A percentile compares a stretch with the other conserved stretches of the same genome.
These are phyloP conservation scores for Clathrus columnatus DNA, from an alignment of 768 basidiomycete genomes.

Conservation along the genomic window DNA sequence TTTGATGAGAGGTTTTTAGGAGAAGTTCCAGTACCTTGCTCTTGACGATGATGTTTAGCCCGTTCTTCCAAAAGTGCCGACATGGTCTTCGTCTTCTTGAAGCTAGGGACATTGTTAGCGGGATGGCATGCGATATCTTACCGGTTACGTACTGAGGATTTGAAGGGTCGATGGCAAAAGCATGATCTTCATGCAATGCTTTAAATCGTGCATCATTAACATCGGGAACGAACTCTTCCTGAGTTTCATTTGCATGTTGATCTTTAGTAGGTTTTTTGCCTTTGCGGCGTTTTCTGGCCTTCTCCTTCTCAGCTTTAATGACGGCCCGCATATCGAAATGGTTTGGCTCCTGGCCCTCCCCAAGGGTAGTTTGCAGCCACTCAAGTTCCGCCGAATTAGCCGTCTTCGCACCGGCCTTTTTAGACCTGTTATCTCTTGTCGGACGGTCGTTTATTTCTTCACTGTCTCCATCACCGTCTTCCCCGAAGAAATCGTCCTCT, in stretches of 20 bases:
- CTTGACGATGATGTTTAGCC: slow-evolving; percentile 45
- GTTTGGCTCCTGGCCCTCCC: slow-evolving; percentile 44
- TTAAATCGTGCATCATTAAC: slow-evolving; percentile 85
- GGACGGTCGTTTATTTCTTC: slow-evolving; percentile 15
- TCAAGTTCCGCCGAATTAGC: slow-evolving; percentile 47
- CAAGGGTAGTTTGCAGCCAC: slow-evolving; percentile 49
- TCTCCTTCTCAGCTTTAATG: slow-evolving; percentile 73
- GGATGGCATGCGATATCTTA: not conserved
- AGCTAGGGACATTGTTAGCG: slow-evolving; percentile 39
- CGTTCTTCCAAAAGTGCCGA: slow-evolving; percentile 74
- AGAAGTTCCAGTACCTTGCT: slow-evolving; percentile 17
- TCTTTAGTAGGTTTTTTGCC: slow-evolving; percentile 32
- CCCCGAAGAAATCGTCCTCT: slow-evolving; percentile 76
- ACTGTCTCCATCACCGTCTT: slow-evolving; percentile 33
- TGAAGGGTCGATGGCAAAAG: slow-evolving; percentile 91
- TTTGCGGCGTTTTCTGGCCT: slow-evolving; percentile 31
- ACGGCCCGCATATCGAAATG: slow-evolving; percentile 92
- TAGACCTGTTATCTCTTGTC: slow-evolving; percentile 15
- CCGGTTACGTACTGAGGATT: slow-evolving; percentile 73
- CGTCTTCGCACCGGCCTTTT: slow-evolving; percentile 16
- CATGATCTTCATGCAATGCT: slow-evolving; percentile 78
- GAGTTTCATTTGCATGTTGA: slow-evolving; percentile 51
- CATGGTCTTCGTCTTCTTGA: slow-evolving; percentile 92
- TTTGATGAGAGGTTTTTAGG: not conserved
- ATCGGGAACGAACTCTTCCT: slow-evolving; percentile 77